Percentiles rank a stretch among this genome's conserved stretches.
phyloP scores from a whole-genome alignment of 805 yeast species.

The Cyberlindnera samutprakarnensis region DNA sequence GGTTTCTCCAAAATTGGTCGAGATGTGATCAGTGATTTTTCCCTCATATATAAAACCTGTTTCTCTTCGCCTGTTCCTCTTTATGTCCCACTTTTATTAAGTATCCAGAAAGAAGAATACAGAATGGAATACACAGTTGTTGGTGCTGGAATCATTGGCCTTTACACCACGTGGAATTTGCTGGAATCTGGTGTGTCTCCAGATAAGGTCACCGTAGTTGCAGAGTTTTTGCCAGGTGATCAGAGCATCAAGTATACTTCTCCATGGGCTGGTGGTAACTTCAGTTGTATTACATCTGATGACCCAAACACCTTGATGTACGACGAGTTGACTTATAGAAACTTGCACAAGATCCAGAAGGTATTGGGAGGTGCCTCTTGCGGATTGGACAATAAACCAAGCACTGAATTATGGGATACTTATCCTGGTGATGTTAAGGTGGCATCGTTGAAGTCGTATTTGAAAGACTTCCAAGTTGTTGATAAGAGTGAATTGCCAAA shows the following conservation, averaged over 20 bases:
- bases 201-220: constrained; percentile 45
- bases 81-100: too few relatives aligned
- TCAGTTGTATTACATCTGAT: constrained; percentile 52
- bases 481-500: constrained; percentile 32
- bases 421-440: constrained; percentile 40
- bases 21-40: too few relatives aligned
- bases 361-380: constrained; percentile 36
- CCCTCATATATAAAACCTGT: too few relatives aligned
- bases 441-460: constrained; percentile 37
- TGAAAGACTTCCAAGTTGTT: constrained; percentile 38
- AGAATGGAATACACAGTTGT: constrained; percentile 22
- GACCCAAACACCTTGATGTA: constrained; percentile 41
- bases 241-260: constrained; percentile 67
- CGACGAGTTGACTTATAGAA: constrained; percentile 51
- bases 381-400: constrained; percentile 49
- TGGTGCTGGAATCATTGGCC: constrained; percentile 62
- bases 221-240: constrained; percentile 72
- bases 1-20: too few relatives aligned
- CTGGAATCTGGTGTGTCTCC: constrained; percentile 34
- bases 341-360: constrained; percentile 34
- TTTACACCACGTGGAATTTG: constrained; percentile 51
- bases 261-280: constrained; percentile 74
- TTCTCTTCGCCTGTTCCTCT: too few relatives aligned
- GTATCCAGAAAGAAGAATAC: too few relatives aligned
- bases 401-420: constrained; percentile 54